These are phyloP conservation scores for Ramichloridium luteum DNA, from an alignment of 2,329 filamentous ascomycete species.

Conservation along the genomic window DNA sequence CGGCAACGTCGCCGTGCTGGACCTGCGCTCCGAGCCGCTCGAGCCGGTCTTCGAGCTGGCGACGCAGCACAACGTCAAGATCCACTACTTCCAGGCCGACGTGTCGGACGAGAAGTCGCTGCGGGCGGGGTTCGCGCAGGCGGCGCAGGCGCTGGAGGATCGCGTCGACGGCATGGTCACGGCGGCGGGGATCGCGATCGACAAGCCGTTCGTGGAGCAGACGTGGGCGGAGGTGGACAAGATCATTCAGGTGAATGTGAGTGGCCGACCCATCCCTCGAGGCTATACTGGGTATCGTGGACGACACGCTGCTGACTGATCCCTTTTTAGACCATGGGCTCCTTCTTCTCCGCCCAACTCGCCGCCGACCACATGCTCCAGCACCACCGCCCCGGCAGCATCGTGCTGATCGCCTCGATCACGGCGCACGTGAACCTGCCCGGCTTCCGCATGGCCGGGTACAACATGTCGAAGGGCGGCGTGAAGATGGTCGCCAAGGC, in stretches of 20 bases:
- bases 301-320: too few relatives aligned
- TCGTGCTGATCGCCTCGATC: slow-evolving; percentile 27
- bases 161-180: slow-evolving; percentile 20
- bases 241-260: slow-evolving; percentile 27
- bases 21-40: slow-evolving; percentile 38
- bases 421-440: slow-evolving; percentile 24
- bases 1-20: slow-evolving; percentile 46
- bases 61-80: slow-evolving; percentile 52
- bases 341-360: slow-evolving; percentile 25
- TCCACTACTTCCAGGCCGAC: slow-evolving; percentile 25
- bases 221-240: slow-evolving; percentile 21
- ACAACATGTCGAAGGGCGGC: slow-evolving; percentile 23
- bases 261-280: background rate
- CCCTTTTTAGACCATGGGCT: slow-evolving; percentile 21
- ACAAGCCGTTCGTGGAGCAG: slow-evolving; percentile 20
- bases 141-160: slow-evolving; percentile 14
- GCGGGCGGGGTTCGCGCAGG: slow-evolving; percentile 15
- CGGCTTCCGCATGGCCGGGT: slow-evolving; percentile 23
- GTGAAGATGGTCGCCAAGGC: slow-evolving; percentile 17
- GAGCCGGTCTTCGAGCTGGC: slow-evolving; percentile 17
- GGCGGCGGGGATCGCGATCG: slow-evolving; percentile 21
- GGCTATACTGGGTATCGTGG: background rate
- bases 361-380: slow-evolving; percentile 24
- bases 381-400: slow-evolving; percentile 24
- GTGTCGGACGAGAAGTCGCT: slow-evolving; percentile 23